Evolutionary conservation across 176 grass and related monocot species (phyloP), one percentile per base, ranked within the genome.

Genomic region (maize (Zea mays)): DNA sequence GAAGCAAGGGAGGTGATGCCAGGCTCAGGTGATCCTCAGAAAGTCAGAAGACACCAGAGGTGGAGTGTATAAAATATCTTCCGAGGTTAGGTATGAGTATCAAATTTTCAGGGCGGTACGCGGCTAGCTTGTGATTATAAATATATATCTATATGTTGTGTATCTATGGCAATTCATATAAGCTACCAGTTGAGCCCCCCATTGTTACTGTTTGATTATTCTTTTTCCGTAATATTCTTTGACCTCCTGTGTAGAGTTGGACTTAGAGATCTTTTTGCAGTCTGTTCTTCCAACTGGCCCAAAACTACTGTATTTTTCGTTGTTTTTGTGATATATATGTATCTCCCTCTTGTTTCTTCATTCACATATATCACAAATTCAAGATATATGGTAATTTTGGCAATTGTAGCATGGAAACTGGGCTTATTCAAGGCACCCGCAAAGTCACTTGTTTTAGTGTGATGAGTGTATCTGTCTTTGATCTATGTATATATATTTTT

Each of bases 1-100:
- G 96, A 76, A 96, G 79, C 90, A 99, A 99, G 78, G 96, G 87
- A 78, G 88, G 73, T 10, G 96, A 99, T 83, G 89, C 88, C 59
- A 99, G 84, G 82, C 90, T 89, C 40, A 95, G 96, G 84, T 99
- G 86, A 95, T 79, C 76, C 62, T 43, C n/a, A 55, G 27, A 27
- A 27, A 27, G 27, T 27, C 27, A 27, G 15, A 54, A 55, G 47
- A 66, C 68, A 82, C 60, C 69, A 44, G 74, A 57, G 42, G 67
- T 59, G 45, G 21, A 67, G 79, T 87, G 81, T 81, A 90, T 86
- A 78, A 48, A 85, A 83, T 83, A 65, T 87, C 75, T 85, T 85
- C 83, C 1, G 4, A 51, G 66, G 54, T 58, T 82, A 84, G 81
- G 81, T 72, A 73, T 54, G 12, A 40, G 73, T 89, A 81, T 89